These are phyloP conservation scores for Zasmidium angulare DNA, from an alignment of 2,329 filamentous ascomycete genomes.

Conservation along the genomic window DNA sequence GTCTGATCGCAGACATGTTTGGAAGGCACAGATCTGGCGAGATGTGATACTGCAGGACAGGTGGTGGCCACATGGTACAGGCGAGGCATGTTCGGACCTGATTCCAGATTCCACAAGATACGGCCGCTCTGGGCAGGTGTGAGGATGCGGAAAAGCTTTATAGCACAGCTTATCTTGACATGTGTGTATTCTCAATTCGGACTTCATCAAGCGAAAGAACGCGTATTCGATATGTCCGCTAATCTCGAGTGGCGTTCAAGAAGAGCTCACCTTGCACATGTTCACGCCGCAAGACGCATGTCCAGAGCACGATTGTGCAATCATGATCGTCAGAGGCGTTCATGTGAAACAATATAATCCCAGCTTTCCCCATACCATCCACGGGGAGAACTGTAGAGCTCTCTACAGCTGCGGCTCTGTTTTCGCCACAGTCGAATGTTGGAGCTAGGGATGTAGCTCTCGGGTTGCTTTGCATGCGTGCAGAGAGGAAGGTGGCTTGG, in stretches of 20 bases:
- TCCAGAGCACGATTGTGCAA: not conserved
- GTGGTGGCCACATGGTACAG: too few relatives aligned
- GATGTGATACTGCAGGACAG: not conserved
- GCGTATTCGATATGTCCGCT: too few relatives aligned
- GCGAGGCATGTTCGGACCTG: too few relatives aligned
- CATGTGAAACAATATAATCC: not conserved
- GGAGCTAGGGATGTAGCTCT: not conserved
- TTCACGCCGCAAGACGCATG: not conserved
- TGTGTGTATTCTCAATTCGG: not conserved
- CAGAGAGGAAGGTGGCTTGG: not conserved
- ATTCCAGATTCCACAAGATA: too few relatives aligned
- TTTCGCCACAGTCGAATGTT: not conserved
- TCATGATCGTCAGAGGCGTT: not conserved
- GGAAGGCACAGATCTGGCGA: not conserved
- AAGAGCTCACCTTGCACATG: not conserved
- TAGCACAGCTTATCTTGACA: not conserved
- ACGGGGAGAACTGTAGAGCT: not conserved
- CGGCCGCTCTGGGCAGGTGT: too few relatives aligned
- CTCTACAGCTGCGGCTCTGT: not conserved
- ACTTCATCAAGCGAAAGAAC: not conserved
- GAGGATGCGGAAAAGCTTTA: too few relatives aligned
- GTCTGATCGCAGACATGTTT: not conserved
- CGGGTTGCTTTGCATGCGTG: not conserved
- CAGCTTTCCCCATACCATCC: not conserved
- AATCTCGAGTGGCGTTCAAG: not conserved